Conservation (phyloP, 208 protist genomes). For the Leishmania turanica region DNA sequence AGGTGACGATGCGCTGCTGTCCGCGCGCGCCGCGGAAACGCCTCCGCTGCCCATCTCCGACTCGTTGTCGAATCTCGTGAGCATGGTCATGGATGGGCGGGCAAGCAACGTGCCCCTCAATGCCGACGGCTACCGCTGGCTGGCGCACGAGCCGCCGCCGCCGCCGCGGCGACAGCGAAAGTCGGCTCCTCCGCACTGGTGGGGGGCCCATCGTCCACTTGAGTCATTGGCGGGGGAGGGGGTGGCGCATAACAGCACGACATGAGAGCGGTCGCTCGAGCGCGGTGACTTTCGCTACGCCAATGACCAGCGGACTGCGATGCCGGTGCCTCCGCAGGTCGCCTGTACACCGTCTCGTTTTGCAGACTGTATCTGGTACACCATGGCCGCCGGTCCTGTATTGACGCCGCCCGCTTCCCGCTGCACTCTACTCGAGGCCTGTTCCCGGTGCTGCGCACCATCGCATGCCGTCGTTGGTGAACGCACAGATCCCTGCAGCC, state of each 20-base stretch:
- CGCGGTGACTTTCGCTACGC: not conserved
- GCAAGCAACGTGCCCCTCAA: constrained; percentile 22
- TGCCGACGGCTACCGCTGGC: constrained; percentile 25
- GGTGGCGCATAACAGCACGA: not conserved
- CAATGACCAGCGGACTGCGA: not conserved
- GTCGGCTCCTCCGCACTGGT: too few relatives aligned
- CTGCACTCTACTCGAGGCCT: constrained; percentile 39
- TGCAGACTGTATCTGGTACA: constrained; percentile 4
- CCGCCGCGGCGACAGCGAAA: not conserved
- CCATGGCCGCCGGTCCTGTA: constrained; percentile 19
- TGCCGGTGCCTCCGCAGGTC: not conserved
- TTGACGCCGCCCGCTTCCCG: constrained; percentile 32
- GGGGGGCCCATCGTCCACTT: too few relatives aligned
- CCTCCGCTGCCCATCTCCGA: constrained; percentile 3
- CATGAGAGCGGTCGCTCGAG: too few relatives aligned
- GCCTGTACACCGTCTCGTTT: not conserved
- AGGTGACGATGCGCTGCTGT: not conserved
- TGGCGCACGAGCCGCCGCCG: constrained; percentile 21
- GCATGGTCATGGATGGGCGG: not conserved
- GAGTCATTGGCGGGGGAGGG: not conserved
- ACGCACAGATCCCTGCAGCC: constrained; percentile 31
- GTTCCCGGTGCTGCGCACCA: constrained; percentile 48
- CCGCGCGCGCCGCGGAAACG: constrained; percentile 7
- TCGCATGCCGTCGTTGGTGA: constrained; percentile 36
- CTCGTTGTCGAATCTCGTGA: constrained; percentile 18